These are phyloP conservation scores for Pichia exigua DNA, from an alignment of 805 yeast species.

Conservation along the genomic window DNA sequence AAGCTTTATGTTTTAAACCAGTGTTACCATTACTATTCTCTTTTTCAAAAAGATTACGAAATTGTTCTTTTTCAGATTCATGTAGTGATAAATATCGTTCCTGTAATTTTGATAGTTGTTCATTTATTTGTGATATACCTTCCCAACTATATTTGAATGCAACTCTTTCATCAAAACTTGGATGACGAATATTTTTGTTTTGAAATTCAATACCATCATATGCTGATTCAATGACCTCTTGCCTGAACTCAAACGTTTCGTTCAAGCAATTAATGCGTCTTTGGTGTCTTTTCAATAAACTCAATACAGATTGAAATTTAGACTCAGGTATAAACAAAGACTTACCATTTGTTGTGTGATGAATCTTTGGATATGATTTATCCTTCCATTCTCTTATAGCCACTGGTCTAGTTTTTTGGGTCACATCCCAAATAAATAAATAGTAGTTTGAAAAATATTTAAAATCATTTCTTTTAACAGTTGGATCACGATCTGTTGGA, in stretches of 20 bases:
- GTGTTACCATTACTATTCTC: not conserved
- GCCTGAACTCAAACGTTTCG: constrained; percentile 27
- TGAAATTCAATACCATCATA: constrained; percentile 8
- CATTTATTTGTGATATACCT: constrained; percentile 8
- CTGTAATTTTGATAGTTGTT: constrained; percentile 4
- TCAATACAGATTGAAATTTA: constrained; percentile 12
- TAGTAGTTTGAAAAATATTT: constrained; percentile 72
- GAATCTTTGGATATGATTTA: constrained; percentile 49
- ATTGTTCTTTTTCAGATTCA: constrained; percentile 1
- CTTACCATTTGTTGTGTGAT: constrained; percentile 60
- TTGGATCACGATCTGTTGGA: constrained; percentile 82
- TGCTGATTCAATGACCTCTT: constrained; percentile 23
- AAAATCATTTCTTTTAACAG: constrained; percentile 75
- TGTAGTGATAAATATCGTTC: constrained; percentile 1
- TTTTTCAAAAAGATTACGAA: not conserved
- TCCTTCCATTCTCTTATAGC: constrained; percentile 71
- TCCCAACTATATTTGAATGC: constrained; percentile 19
- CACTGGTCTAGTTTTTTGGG: constrained; percentile 72
- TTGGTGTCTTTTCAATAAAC: constrained; percentile 20
- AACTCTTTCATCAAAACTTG: constrained; percentile 20
- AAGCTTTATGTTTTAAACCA: too few relatives aligned
- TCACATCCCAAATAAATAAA: constrained; percentile 71
- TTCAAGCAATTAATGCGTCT: constrained; percentile 26
- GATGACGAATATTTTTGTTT: not conserved
- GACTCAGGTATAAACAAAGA: constrained; percentile 74